These are phyloP conservation scores for Ogataea kodamae DNA, from an alignment of 805 yeast genomes.

Conservation along the genomic window DNA sequence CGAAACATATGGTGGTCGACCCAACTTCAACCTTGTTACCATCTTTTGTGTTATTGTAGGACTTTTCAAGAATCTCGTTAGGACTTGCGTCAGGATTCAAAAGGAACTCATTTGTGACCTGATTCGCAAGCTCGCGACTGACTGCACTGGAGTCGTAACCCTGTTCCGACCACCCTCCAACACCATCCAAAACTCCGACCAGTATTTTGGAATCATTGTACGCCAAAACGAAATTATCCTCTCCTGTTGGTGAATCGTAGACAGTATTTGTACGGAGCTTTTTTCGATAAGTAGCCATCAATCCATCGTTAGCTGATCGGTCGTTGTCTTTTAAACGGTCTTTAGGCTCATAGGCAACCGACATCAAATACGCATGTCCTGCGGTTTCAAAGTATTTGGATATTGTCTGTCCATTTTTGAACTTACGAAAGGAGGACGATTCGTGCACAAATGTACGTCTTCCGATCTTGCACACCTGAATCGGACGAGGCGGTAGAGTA, in stretches of 20 bases:
- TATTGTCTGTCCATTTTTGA: conserved; percentile 29
- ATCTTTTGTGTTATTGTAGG: conserved; percentile 51
- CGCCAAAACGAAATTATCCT: conserved; percentile 65
- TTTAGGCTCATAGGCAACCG: conserved; percentile 75
- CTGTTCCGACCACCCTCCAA: conserved; percentile 94
- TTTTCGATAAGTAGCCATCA: conserved; percentile 26
- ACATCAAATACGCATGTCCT: conserved; percentile 45
- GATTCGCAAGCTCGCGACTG: conserved; percentile 69
- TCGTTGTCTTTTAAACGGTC: conserved; percentile 52
- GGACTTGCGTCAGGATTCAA: conserved; percentile 31
- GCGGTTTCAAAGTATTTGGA: conserved; percentile 25
- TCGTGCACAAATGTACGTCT: conserved; percentile 23
- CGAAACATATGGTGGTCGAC: conserved; percentile 90
- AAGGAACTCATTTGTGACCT: conserved; percentile 42
- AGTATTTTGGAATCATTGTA: conserved; percentile 44
- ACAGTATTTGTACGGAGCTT: conserved; percentile 22
- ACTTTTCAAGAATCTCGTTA: conserved; percentile 48
- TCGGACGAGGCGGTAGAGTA: neutral
- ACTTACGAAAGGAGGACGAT: conserved; percentile 25
- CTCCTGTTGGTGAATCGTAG: conserved; percentile 63
- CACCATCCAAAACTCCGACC: conserved; percentile 93
- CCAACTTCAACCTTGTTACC: conserved; percentile 77
- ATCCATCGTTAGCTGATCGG: conserved; percentile 26
- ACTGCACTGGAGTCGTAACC: conserved; percentile 90
- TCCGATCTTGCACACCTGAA: neutral